Base-by-base conservation (phyloP, 495 filamentous ascomycete genomes). In the Symbiotaphrina buchneri region DNA sequence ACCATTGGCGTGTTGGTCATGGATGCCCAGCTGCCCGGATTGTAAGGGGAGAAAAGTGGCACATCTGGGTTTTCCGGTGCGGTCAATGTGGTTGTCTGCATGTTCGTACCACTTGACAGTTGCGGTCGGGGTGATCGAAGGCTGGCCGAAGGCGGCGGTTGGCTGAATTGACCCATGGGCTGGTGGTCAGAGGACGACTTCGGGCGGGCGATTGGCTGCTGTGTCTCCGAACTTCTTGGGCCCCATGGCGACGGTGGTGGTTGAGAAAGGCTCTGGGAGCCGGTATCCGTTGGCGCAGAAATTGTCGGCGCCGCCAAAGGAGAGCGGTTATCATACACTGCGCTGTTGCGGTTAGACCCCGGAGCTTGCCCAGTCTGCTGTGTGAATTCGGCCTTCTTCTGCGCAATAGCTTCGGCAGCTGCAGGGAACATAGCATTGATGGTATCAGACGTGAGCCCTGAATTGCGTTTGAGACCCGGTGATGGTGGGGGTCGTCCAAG, bases 371-470 rank as follows among this genome's bases (percentile, higher is more conserved):
- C 85, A 18, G 82, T 91, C 49, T 87, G 76, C 47, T 92, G 81
- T 7, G 81, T 84, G 46, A 91, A 94, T 52, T 93, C 83, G 30
- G 82, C 84, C 58, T 93, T 92, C 55, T 97, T 85, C 30, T 83
- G 87, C 18, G 83, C 83, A 51, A 97, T 94, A 10, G 90, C 90
- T 10, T 85, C 90, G 2, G 87, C 90, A 15, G 87, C 87, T 58
- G 95, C 87, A 4, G 87, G 87, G 48, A 97, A 97, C 87, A 97
- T 95, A 40, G 81, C 81, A 54, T 92, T 85, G 47, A 94, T 91
- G n/a, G 78, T 82, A 21, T 69, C 72, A n/a, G 80, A 57, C 46
- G 95, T 87, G 23, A 95, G 68, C 10, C 70, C 83, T 18, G 87
- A 94, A 48, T 87, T 85, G 33, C 87, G 71, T 58, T 93, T 94